Evolutionary conservation across 2,329 filamentous ascomycete species (phyloP).

Genomic region (Hymenoscyphus infarciens): DNA sequence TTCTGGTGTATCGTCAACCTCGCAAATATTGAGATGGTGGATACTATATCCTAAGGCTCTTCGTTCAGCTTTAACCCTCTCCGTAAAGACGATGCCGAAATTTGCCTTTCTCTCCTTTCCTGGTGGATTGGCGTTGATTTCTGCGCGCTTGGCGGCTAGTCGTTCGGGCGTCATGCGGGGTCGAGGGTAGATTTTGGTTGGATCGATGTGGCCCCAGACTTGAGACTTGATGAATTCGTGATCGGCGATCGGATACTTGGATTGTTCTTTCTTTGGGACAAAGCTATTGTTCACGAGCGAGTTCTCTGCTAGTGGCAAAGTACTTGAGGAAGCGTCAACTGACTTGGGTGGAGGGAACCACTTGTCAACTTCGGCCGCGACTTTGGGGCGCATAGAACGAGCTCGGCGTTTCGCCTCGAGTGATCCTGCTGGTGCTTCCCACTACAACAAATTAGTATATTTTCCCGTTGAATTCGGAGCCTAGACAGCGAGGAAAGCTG

Average conservation of each 20-base stretch:
- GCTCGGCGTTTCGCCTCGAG: neutral
- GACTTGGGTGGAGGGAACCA: neutral
- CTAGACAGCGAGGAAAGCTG: no score
- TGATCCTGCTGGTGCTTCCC: neutral
- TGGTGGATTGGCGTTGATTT: conserved; percentile 44
- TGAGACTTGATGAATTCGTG: conserved; percentile 28
- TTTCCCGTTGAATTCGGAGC: no score
- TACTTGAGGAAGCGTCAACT: neutral
- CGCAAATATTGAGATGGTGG: conserved; percentile 1
- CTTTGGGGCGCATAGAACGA: neutral
- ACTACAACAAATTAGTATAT: neutral
- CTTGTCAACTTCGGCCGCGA: neutral
- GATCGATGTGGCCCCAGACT: conserved; percentile 48
- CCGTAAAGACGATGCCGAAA: conserved; percentile 38
- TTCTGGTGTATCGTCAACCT: neutral
- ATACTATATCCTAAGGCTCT: conserved; percentile 5
- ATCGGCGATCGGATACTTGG: neutral
- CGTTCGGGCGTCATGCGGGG: conserved; percentile 42
- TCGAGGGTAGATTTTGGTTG: conserved; percentile 46
- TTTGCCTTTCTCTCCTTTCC: neutral
- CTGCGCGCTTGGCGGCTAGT: conserved; percentile 45
- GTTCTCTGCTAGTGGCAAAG: no score
- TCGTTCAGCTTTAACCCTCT: conserved; percentile 6
- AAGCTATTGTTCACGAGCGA: no score
- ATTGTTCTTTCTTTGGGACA: neutral